A percentile compares a stretch with the other conserved stretches of the same genome.
Conservation (phyloP, 176 grass and related monocot genomes). For the Elymus sibiricus region DNA sequence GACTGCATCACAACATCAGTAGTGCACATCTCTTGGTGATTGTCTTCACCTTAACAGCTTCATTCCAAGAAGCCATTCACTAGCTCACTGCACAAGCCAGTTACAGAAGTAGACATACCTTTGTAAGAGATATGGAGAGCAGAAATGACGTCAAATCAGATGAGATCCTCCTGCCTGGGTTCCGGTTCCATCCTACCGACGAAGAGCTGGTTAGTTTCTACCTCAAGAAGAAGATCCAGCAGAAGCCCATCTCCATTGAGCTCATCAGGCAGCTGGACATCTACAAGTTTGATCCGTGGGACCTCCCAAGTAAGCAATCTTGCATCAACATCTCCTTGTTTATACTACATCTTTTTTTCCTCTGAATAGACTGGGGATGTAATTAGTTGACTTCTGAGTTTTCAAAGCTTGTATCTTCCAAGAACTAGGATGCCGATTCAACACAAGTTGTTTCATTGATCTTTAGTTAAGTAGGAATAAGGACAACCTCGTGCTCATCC, state of each 20-base stretch:
- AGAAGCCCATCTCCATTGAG: constrained; percentile 64
- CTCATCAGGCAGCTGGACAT: constrained; percentile 67
- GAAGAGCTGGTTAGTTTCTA: constrained; percentile 77
- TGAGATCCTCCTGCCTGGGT: constrained; percentile 61
- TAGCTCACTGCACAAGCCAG: neutral
- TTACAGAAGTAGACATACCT: neutral
- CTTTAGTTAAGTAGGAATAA: neutral
- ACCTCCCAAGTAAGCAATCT: constrained; percentile 82
- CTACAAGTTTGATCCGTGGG: constrained; percentile 82
- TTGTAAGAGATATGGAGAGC: constrained; percentile 36
- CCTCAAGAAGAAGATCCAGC: constrained; percentile 72
- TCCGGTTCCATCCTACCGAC: constrained; percentile 76
- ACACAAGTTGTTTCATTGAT: neutral
- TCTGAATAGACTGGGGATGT: neutral
- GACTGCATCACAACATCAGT: neutral
- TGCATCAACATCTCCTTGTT: neutral
- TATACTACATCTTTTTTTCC: neutral
- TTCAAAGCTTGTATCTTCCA: neutral
- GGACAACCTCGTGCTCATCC: neutral
- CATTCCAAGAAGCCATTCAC: constrained; percentile 19
- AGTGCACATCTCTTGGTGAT: constrained; percentile 2
- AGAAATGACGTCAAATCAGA: constrained; percentile 49
- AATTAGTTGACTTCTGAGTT: neutral
- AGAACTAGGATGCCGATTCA: neutral
- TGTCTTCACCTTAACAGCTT: constrained; percentile 37